Conservation (phyloP, 2,329 filamentous ascomycete genomes). For the Venturia carpophila region DNA sequence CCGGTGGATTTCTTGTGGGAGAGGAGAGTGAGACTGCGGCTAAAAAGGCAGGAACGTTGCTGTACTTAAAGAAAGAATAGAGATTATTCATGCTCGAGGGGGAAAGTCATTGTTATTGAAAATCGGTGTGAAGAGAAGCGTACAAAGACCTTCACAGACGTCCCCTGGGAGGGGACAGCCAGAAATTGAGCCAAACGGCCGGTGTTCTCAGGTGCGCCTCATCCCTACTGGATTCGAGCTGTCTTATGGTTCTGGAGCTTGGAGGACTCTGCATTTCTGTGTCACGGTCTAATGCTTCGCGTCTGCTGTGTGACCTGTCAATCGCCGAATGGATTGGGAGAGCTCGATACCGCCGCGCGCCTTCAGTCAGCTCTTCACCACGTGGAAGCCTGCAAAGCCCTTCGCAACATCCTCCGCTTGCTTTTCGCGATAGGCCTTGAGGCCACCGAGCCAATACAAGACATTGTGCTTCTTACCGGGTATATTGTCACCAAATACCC, state of each 20-base stretch:
- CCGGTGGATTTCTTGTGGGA: no score
- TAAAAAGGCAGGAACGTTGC: no score
- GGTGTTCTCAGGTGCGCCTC: neutral
- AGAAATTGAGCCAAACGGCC: neutral
- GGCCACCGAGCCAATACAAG: neutral
- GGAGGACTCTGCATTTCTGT: neutral
- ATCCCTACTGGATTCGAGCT: neutral
- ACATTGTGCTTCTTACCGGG: constrained; percentile 4
- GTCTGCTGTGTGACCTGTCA: neutral
- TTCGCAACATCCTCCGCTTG: neutral
- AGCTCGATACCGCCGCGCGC: neutral
- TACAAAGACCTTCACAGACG: no score
- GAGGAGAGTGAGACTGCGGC: no score
- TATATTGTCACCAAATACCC: constrained; percentile 15
- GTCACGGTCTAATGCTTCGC: neutral
- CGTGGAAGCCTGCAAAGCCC: neutral
- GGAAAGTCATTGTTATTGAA: no score
- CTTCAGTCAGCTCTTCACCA: neutral
- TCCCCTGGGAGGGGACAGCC: neutral
- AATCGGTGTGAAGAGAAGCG: no score
- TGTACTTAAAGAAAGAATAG: no score
- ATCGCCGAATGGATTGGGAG: neutral
- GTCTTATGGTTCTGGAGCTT: neutral
- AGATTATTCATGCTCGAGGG: no score
- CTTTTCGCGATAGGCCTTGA: neutral